A percentile compares a stretch with the other conserved stretches of the same genome.
These are phyloP conservation scores for Rhododendron mucronatum DNA, from an alignment of 148 eudicot species.

Conservation along the genomic window DNA sequence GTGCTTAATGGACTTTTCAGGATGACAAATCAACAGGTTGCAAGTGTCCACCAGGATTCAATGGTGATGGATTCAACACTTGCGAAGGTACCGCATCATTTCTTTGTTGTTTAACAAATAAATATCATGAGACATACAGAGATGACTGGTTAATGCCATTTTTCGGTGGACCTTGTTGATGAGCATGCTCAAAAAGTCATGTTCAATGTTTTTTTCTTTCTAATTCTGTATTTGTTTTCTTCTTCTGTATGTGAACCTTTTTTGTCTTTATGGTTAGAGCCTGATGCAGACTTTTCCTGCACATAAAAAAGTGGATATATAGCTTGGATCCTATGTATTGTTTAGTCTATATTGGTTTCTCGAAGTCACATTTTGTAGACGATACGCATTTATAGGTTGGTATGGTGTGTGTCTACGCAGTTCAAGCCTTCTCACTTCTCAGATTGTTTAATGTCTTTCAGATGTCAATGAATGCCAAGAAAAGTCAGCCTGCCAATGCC, in stretches of 20 bases:
- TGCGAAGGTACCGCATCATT: conserved; percentile 56
- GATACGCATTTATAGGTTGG: background rate
- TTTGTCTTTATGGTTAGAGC: background rate
- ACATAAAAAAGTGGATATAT: background rate
- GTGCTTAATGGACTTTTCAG: conserved; percentile 28
- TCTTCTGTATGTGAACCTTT: background rate
- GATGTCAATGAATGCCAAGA: conserved; percentile 91
- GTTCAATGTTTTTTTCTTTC: background rate
- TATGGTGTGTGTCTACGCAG: background rate
- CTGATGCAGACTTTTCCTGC: background rate
- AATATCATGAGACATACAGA: background rate
- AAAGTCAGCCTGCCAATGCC: conserved; percentile 74
- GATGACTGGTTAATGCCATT: background rate
- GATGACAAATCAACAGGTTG: conserved; percentile 68
- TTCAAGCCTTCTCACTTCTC: background rate
- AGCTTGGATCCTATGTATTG: background rate
- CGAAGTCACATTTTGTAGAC: background rate
- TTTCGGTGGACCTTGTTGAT: background rate
- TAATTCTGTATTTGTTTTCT: background rate
- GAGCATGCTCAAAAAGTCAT: background rate
- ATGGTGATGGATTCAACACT: conserved; percentile 61
- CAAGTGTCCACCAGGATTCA: conserved; percentile 83
- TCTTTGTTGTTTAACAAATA: background rate
- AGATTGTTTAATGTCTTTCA: conserved; percentile 17
- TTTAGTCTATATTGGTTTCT: background rate